Base-by-base conservation (phyloP, 1,139 yeast genomes). In the Hansenula lynferdii region DNA sequence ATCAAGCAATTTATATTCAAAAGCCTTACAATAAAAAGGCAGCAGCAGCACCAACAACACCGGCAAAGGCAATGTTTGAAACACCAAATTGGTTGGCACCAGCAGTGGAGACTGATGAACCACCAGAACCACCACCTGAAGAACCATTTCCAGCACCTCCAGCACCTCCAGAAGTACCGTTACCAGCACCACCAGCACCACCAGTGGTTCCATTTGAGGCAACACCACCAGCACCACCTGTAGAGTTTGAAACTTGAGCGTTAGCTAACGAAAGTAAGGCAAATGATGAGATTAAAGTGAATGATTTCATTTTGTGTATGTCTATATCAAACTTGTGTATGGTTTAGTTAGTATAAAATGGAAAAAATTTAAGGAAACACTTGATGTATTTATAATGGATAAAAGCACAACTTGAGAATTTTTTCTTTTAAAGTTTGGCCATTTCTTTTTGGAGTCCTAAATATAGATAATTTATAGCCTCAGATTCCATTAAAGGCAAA, bases 11-110 rank as follows among this genome's bases (percentile, higher is more conserved):
- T n/a, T n/a, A n/a, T 29, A 19, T 14, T 20, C 16, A 17, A 26
- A 14, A 26, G 18, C 14, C 19, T 37, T 27, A 44, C 24, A 51
- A 31, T 38, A 51, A 29, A n/a, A 49, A 36, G 16, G 53, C 55
- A 44, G 41, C 49, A 21, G 36, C 43, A 34, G 42, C 50, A 38
- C 50, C 56, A 37, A 37, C 42, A 32, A 40, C 51, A 27, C 42
- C 44, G 34, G 46, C 49, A 33, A 42, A 15, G n/a, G 23, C 19
- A 10, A 14, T 15, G 24, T 23, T 28, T 10, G 24, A 10, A 36
- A 40, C 40, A 8, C 36, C 37, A 26, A 20, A 20, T 16, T 20
- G 23, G 19, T 44, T 41, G 18, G 51, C 55, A 15, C 35, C 31
- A 19, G 49, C 53, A 22, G 49, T 42, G 12, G 54, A 47, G 22